Evolutionary conservation across 176 grass and related monocot genomes (phyloP).

Genomic region (Saccharum officinarum): DNA sequence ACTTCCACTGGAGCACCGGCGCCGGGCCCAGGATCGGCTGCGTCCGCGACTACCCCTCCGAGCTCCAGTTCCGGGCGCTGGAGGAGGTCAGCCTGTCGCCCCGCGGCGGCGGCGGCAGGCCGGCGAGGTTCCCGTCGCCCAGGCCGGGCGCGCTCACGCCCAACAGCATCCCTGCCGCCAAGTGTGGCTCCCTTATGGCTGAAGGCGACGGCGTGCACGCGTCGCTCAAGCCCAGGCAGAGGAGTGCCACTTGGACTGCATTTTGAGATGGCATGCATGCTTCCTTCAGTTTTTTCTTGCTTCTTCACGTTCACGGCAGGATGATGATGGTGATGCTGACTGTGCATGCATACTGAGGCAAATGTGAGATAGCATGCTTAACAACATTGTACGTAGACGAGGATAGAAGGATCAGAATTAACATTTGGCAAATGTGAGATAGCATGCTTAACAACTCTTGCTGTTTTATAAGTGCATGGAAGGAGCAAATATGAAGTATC

Average conservation of each 20-base stretch:
- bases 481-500: not conserved
- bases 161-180: slow-evolving; percentile 21
- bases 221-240: slow-evolving; percentile 36
- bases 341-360: no score
- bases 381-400: not conserved
- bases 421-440: not conserved
- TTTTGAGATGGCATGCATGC: not conserved
- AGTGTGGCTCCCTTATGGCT: not conserved
- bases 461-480: not conserved
- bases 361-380: no score
- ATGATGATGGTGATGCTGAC: no score
- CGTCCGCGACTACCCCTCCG: slow-evolving; percentile 65
- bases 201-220: not conserved
- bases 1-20: slow-evolving; percentile 61
- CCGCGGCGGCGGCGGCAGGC: not conserved
- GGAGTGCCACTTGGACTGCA: slow-evolving; percentile 38
- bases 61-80: slow-evolving; percentile 61
- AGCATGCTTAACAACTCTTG: not conserved
- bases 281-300: not conserved
- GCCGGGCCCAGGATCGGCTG: slow-evolving; percentile 74
- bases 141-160: slow-evolving; percentile 23
- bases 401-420: not conserved
- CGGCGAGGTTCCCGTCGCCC: slow-evolving; percentile 27
- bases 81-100: slow-evolving; percentile 61
- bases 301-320: not conserved